These are phyloP conservation scores for Alternaria longipes DNA, from an alignment of 2,329 filamentous ascomycete genomes.

Conservation along the genomic window DNA sequence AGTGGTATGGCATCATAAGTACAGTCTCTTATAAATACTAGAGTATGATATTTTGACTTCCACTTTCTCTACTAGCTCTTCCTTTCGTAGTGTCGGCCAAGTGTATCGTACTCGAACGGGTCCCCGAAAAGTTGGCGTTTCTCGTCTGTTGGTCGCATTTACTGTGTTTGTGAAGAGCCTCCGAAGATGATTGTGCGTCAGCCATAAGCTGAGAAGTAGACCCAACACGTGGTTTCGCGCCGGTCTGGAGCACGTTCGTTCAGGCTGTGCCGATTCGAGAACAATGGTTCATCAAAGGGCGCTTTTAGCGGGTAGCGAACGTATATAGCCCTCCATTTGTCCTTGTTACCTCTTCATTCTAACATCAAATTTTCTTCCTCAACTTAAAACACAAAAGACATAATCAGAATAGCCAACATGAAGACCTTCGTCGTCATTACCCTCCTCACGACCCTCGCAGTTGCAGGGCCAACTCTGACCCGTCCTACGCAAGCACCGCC, in stretches of 20 bases:
- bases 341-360: not conserved
- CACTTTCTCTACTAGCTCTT: not conserved
- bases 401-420: not conserved
- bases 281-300: not conserved
- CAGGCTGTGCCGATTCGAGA: not conserved
- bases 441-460: not conserved
- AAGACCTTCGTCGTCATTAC: not conserved
- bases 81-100: not conserved
- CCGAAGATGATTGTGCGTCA: not conserved
- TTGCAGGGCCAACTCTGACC: not conserved
- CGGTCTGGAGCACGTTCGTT: not conserved
- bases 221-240: not conserved
- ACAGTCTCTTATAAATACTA: not conserved
- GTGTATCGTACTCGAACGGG: too few relatives aligned
- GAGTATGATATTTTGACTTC: not conserved
- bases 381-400: not conserved
- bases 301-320: not conserved
- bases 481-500: not conserved
- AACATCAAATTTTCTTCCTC: not conserved
- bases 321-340: not conserved
- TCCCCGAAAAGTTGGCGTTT: too few relatives aligned
- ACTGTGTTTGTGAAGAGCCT: not conserved
- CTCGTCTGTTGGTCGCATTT: not conserved
- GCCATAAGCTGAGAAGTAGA: slow-evolving; percentile 2
- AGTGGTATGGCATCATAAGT: not conserved